These are phyloP conservation scores for Sutorius eximius DNA, from an alignment of 1,284 basidiomycete genomes.

Conservation along the genomic window DNA sequence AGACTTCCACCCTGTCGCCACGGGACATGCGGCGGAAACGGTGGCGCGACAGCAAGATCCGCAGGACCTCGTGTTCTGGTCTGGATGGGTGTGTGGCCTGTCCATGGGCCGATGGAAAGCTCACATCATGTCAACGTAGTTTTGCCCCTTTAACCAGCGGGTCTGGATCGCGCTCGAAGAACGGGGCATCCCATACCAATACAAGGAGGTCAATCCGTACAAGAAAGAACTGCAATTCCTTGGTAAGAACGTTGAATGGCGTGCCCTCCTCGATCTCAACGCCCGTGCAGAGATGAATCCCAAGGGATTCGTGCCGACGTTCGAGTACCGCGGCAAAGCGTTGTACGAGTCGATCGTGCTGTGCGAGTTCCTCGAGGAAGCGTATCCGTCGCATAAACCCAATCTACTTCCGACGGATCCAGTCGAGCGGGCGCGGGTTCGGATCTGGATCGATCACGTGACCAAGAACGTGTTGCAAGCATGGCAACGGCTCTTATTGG, in stretches of 20 bases:
- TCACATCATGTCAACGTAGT: not conserved
- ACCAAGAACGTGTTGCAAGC: not conserved
- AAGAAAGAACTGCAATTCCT: not conserved
- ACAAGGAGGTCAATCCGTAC: not conserved
- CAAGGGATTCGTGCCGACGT: not conserved
- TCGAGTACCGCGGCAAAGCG: not conserved
- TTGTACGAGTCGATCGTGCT: not conserved
- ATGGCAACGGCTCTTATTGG: not conserved
- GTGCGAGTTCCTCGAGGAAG: not conserved
- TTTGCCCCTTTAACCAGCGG: not conserved
- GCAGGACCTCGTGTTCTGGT: not conserved
- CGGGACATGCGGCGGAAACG: not conserved
- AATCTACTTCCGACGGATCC: not conserved
- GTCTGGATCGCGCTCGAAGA: not conserved
- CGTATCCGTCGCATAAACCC: not conserved
- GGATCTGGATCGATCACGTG: not conserved
- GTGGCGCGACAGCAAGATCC: not conserved
- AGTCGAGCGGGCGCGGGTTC: not conserved
- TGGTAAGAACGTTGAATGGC: not conserved
- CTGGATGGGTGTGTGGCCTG: not conserved
- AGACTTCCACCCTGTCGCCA: not conserved
- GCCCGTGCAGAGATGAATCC: not conserved
- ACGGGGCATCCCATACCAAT: not conserved
- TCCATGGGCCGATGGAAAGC: not conserved
- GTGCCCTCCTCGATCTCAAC: too few relatives aligned